Base-by-base conservation (phyloP, 331 rosid genomes). In the Acacia concinna region DNA sequence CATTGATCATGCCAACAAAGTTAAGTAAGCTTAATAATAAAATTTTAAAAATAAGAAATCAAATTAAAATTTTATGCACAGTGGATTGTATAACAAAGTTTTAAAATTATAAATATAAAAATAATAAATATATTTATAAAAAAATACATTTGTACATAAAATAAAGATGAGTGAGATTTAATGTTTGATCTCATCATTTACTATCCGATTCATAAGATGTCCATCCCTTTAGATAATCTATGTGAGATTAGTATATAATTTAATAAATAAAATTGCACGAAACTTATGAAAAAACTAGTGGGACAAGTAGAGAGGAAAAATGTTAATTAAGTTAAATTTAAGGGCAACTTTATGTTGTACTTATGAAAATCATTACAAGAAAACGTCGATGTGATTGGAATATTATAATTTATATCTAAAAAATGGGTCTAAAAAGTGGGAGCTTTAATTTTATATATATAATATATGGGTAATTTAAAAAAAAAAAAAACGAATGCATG, bases 361-460 rank as follows among this genome's bases (percentile, higher is more conserved):
- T n/a, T 54, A 27, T 12, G 66, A 59, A n/a, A 63, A 28, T 63
- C 21, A 63, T 63, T 63, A 7, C 40, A 32, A 17, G 21, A 32
- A 63, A 62, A 59, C n/a, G 9, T 62, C 17, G 17, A 43, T 35
- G 11, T 75, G 77, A 81, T 81, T 69, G 49, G 67, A 81, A 34
- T 59, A 17, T 54, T 20, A 51, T 38, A 54, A 74, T 11, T 1
- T 1, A 68, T 41, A 14, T 70, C 57, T 68, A n/a, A 59, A 20
- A 20, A 51, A 60, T 59, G 15, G 21, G 73, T 75, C 59, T 60
- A 47, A 71, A 76, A 76, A 60, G 84, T 32, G 38, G 52, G 34
- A 75, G 37, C 17, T 34, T 11, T 37, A 47, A 69, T 67, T 21
- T 75, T 75, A 35, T n/a, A 71, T 13, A 69, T 60, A 8, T 75